Conservation (phyloP, 1,284 basidiomycete genomes). For the Apiotrichum laibachii region DNA sequence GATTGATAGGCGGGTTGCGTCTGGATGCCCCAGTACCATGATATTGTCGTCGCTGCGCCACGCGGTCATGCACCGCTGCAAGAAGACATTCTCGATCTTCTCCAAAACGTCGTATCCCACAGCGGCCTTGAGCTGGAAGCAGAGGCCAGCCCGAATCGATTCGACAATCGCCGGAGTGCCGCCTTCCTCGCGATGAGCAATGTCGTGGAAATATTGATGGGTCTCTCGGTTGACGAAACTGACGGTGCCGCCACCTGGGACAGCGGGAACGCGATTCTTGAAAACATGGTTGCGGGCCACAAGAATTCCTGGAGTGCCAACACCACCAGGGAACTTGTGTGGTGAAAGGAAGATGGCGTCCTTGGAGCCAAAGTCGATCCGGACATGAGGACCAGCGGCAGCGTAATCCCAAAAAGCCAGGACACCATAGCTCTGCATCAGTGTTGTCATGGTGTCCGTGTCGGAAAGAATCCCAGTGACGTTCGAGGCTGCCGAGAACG, state of each 20-base stretch:
- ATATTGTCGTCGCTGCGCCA: constrained; percentile 8
- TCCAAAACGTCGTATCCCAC: background rate
- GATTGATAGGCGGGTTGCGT: constrained; percentile 6
- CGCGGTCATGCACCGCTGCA: background rate
- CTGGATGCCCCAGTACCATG: constrained; percentile 2
- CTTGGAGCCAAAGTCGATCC: constrained; percentile 4
- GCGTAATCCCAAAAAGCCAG: constrained; percentile 15
- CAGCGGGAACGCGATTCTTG: constrained; percentile 1
- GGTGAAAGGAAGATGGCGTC: constrained; percentile 19
- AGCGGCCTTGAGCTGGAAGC: constrained; percentile 9
- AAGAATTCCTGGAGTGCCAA: constrained; percentile 15
- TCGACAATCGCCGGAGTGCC: constrained; percentile 18
- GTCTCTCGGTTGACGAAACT: background rate
- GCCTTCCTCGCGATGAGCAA: constrained; percentile 14
- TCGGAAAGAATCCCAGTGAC: constrained; percentile 17
- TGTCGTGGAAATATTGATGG: constrained; percentile 4
- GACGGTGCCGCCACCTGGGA: constrained; percentile 16
- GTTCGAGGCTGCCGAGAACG: constrained; percentile 18
- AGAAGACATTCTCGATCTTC: constrained; percentile 2
- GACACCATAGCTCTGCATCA: constrained; percentile 7
- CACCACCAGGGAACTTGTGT: constrained; percentile 16
- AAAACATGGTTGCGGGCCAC: constrained; percentile 3
- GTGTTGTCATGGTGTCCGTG: constrained; percentile 4
- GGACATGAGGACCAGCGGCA: constrained; percentile 4
- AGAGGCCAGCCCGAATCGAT: constrained; percentile 13